phyloP scores from a whole-genome alignment of 805 yeast species.

The Pichia kluyveri region DNA sequence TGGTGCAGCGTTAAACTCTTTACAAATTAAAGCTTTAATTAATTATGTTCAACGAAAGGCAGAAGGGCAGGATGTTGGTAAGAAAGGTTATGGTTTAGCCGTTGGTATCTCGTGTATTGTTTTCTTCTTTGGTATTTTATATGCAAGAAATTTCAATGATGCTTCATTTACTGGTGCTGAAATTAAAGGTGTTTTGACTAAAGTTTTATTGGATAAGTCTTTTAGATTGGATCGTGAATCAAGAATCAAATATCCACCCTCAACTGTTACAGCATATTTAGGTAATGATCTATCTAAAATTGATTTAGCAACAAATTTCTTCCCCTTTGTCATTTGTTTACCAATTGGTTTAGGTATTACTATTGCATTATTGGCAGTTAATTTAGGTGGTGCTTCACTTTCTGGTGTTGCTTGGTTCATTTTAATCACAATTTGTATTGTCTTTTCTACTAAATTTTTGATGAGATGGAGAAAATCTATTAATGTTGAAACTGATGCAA shows the following conservation, averaged over 20 bases:
- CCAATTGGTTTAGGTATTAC: slow-evolving; percentile 58
- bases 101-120: slow-evolving; percentile 58
- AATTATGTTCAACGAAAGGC: slow-evolving; percentile 49
- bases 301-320: slow-evolving; percentile 65
- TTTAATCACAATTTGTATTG: slow-evolving; percentile 40
- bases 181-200: slow-evolving; percentile 60
- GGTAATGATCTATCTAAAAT: slow-evolving; percentile 78
- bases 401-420: slow-evolving; percentile 56
- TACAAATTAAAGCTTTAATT: slow-evolving; percentile 57
- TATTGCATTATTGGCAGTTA: slow-evolving; percentile 52
- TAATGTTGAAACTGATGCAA: slow-evolving; percentile 58
- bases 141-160: slow-evolving; percentile 57
- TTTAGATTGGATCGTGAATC: slow-evolving; percentile 51
- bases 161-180: slow-evolving; percentile 61
- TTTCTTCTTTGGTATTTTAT: slow-evolving; percentile 34
- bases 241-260: slow-evolving; percentile 50
- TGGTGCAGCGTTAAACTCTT: slow-evolving; percentile 50
- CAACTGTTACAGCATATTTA: slow-evolving; percentile 66
- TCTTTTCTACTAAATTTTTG: slow-evolving; percentile 40
- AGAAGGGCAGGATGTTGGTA: slow-evolving; percentile 35
- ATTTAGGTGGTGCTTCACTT: slow-evolving; percentile 65
- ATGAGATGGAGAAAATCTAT: slow-evolving; percentile 49
- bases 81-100: slow-evolving; percentile 65
- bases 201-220: slow-evolving; percentile 61
- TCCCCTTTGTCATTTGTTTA: slow-evolving; percentile 54